Base-by-base conservation (phyloP, 2,329 filamentous ascomycete species). In the Saccharata proteae region DNA sequence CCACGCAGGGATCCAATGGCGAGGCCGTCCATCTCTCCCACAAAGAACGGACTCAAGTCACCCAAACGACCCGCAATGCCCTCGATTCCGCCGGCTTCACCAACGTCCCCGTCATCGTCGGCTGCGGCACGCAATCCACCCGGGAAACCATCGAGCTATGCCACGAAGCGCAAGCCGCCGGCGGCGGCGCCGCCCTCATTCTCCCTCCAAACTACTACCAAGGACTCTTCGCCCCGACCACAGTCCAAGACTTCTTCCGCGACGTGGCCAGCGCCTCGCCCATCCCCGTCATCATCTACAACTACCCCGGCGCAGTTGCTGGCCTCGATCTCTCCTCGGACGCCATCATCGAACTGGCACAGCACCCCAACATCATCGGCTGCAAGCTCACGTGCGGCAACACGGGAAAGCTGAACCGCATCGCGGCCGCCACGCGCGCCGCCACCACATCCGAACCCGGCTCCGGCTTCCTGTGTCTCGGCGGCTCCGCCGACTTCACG, bases 1-100 rank as follows among this genome's bases (percentile, higher is more conserved):
- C 80, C 29, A 81, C 77, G 8, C 80, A 85, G 52, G 81, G 81
- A 27, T 83, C 77, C 48, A 88, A 88, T 48, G 81, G 81, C 45
- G 82, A 90, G 61, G 80, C 82, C 6, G 80, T 85, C 9, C 80
- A 85, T 48, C 67, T 88, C 19, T 74, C 75, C 25, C 76, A 77
- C 44, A 61, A 68, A 15, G 81, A 88, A 58, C 72, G 80, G 37
- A 67, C 69, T 28, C 59, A 71, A 30, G 72, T 88, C 44, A 85
- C 78, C 5, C 60, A 61, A 30, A 73, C 76, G 19, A 85, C 80
- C 2, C 74, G 81, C 23, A 65, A 69, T 38, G 78, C 79, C 10
- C 64, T 86, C 26, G 70, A 82, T 48, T 63, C 66, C 8, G 69
- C 73, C 18, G 78, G 79, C 2, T 82, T 71, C 54, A 48, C 62